phyloP scores from a whole-genome alignment of 768 basidiomycete genomes.

The Hebeloma cylindrosporum region DNA sequence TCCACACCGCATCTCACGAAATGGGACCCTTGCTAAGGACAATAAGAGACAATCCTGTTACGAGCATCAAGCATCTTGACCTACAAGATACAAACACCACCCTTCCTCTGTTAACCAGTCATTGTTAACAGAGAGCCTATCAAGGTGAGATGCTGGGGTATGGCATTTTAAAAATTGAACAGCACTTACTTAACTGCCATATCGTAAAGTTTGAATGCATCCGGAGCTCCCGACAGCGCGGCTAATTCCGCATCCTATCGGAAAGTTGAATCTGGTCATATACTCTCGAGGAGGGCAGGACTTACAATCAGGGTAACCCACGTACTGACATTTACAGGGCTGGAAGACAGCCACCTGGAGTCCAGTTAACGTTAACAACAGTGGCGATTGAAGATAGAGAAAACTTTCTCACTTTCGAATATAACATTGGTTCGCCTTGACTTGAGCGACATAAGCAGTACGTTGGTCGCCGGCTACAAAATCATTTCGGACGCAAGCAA shows the following conservation, averaged over 20 bases:
- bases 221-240: conserved; percentile 51
- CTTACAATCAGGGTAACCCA: conserved; percentile 70
- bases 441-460: conserved; percentile 50
- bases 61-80: background rate
- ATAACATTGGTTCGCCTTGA: conserved; percentile 59
- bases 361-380: background rate
- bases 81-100: conserved; percentile 63
- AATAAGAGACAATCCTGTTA: conserved; percentile 2
- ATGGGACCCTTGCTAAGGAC: conserved; percentile 63
- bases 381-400: background rate
- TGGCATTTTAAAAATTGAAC: background rate
- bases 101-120: conserved; percentile 76
- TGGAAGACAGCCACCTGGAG: conserved; percentile 65
- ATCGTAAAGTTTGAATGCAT: conserved; percentile 68
- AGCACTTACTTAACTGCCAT: conserved; percentile 61
- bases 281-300: conserved; percentile 4
- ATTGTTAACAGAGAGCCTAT: conserved; percentile 60
- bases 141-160: background rate
- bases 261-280: background rate
- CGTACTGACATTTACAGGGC: conserved; percentile 65
- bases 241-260: conserved; percentile 69
- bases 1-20: conserved; percentile 65
- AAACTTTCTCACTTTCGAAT: conserved; percentile 49
- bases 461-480: conserved; percentile 35
- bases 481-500: conserved; percentile 55